Base-by-base conservation (phyloP, 257 asterid genomes). In the Fraxinus americana region DNA sequence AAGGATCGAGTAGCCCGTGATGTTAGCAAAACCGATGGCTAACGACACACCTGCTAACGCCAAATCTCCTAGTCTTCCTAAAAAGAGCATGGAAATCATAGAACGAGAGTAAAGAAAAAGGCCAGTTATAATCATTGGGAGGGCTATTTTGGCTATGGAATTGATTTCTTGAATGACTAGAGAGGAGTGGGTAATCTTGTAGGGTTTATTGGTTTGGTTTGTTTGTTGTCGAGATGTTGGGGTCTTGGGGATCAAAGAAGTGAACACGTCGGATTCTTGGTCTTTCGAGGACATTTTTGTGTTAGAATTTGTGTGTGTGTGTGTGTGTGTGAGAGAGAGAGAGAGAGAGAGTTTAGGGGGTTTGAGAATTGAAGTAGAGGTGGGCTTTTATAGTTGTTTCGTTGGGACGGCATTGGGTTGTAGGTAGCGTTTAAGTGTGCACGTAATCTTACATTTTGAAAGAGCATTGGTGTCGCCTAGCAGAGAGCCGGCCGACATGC, bases 81-180 rank as follows among this genome's bases (percentile, higher is more conserved):
- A 92, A 63, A 91, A 92, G 16, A 92, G 92, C 98, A 91, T 92
- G 75, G 98, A 92, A 79, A 92, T 90, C 86, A 91, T 91, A 48
- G 98, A 91, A 17, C 98, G 90, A 38, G 92, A 89, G 85, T 92
- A 92, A 68, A 92, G 91, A 34, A 92, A 70, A 17, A 92, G 88
- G 34, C 94, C 93, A 10, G 98, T 91, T 7, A 92, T 85, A 52
- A 92, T 86, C 94, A 92, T 90, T 1, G 98, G 98, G 29, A 90
- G 13, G 52, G 97, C 94, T 59, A 91, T 89, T 19, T 67, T 65
- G 66, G 92, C 78, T 2, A 93, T 25, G 74, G 92, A 78, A n/a
- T 76, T 1, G 34, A 85, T 82, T 78, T 90, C 97, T 48, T 76
- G 80, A 13, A 83, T 3, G 59, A 78, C 38, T 2, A 86, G 85